Evolutionary conservation across 176 grass and related monocot genomes (phyloP).

Genomic region (Urochloa ruziziensis): DNA sequence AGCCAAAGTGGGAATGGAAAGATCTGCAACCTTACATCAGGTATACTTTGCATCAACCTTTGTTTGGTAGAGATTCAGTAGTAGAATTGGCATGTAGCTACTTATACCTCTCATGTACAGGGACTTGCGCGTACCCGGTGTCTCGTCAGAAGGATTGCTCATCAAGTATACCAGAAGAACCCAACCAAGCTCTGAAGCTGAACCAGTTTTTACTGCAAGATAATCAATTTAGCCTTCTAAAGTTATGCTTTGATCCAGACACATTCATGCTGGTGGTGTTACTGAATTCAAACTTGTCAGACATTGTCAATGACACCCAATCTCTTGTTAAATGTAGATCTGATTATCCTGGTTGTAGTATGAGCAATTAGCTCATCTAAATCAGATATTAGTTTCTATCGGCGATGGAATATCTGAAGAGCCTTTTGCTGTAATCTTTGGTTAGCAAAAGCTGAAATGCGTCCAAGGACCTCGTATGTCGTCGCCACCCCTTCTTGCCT

Average conservation of each 20-base stretch:
- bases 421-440: neutral
- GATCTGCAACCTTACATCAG: constrained; percentile 92
- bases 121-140: constrained; percentile 63
- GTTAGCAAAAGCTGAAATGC: neutral
- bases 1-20: constrained; percentile 84
- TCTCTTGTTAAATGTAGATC: neutral
- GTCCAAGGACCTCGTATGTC: too few relatives aligned
- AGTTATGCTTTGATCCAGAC: neutral
- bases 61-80: neutral
- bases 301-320: neutral
- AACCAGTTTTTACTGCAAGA: constrained; percentile 85
- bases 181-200: constrained; percentile 66
- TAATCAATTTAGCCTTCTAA: constrained; percentile 20
- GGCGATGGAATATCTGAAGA: neutral
- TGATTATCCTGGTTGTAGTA: neutral
- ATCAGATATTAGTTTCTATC: neutral
- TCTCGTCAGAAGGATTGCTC: constrained; percentile 90
- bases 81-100: neutral
- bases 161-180: constrained; percentile 89
- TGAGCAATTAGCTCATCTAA: neutral
- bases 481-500: too few relatives aligned
- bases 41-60: constrained; percentile 15
- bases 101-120: constrained; percentile 25
- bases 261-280: neutral
- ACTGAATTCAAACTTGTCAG: neutral